Percentiles rank a stretch among this genome's conserved stretches.
phyloP scores from a whole-genome alignment of 495 filamentous ascomycete genomes.

The Emericellopsis terricola region DNA sequence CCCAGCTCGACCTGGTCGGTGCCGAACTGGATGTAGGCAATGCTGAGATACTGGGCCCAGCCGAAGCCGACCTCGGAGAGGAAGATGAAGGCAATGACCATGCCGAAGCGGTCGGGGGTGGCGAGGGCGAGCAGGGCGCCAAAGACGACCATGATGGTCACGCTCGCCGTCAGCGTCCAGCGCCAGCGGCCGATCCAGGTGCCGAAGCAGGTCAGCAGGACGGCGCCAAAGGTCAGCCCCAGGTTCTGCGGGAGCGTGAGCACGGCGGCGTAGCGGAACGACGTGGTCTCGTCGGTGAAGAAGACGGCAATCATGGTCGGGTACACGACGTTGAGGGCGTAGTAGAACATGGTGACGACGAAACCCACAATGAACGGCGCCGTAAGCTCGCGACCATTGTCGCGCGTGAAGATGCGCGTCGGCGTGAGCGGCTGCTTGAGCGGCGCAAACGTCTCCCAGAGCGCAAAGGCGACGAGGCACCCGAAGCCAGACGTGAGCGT shows the following conservation, averaged over 20 bases:
- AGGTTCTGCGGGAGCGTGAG: slow-evolving; percentile 13
- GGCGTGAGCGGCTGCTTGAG: slow-evolving; percentile 12
- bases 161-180: slow-evolving; percentile 10
- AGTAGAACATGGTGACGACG: slow-evolving; percentile 14
- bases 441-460: slow-evolving; percentile 8
- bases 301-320: slow-evolving; percentile 10
- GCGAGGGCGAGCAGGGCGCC: slow-evolving; percentile 13
- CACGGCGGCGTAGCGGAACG: slow-evolving; percentile 9
- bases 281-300: slow-evolving; percentile 8
- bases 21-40: slow-evolving; percentile 14
- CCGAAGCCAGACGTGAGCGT: slow-evolving; percentile 8
- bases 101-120: slow-evolving; percentile 10
- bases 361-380: slow-evolving; percentile 8
- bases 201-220: slow-evolving; percentile 13
- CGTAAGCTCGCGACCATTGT: slow-evolving; percentile 9
- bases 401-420: slow-evolving; percentile 8
- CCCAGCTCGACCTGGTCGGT: slow-evolving; percentile 14
- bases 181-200: slow-evolving; percentile 13
- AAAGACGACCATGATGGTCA: slow-evolving; percentile 15
- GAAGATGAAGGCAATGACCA: slow-evolving; percentile 19
- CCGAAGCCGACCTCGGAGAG: slow-evolving; percentile 12
- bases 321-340: slow-evolving; percentile 12
- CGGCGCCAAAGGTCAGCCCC: slow-evolving; percentile 12
- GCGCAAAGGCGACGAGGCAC: slow-evolving; percentile 7
- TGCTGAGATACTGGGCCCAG: slow-evolving; percentile 11